Evolutionary conservation across 805 yeast species (phyloP), one percentile per base, ranked within the genome.

Genomic region (Saccharomycopsis babjevae): DNA sequence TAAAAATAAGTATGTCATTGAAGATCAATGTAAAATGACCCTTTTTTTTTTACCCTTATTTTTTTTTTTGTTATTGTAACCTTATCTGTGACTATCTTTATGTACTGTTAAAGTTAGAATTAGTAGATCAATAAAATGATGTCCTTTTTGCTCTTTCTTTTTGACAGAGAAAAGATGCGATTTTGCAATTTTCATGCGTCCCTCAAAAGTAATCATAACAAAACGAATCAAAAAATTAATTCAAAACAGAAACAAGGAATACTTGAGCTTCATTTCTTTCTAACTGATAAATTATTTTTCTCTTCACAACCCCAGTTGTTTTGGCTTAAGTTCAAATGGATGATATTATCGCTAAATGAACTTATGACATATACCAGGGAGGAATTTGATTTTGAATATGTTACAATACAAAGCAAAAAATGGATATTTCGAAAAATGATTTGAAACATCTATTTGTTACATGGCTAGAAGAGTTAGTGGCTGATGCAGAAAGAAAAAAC

Each of bases 391-490:
- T 34, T 13, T 34, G 38, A 34, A 8, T 34, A 34, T 34, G 38
- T 4, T 34, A 34, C 15, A 34, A 32, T 32, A n/a, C 38, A 28
- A 40, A 20, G 32, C 28, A 16, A 36, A 61, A 34, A 15, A 78
- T 77, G 80, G 74, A 75, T 16, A 18, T 61, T 5, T 68, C 77
- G 0, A 80, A 83, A 0, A 63, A 64, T 7, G 82, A 84, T 66
- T 70, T 83, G 59, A 84, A 81, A 61, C 75, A 74, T 54, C 72
- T 84, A 15, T 84, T 84, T 66, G 66, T 77, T 1, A 71, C 74
- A 57, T 86, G 89, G 88, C 74, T 88, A 5, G 82, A 82, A 61
- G 83, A 80, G 22, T 80, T 79, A 46, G 74, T 80, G 0, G 73
- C 71, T 2, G 76, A 73, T 38, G 78, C 80, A n/a, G 72, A 76